A percentile compares a stretch with the other conserved stretches of the same genome.
These are phyloP conservation scores for Pseudotulostoma volvatum DNA, from an alignment of 495 filamentous ascomycete genomes.

Conservation along the genomic window DNA sequence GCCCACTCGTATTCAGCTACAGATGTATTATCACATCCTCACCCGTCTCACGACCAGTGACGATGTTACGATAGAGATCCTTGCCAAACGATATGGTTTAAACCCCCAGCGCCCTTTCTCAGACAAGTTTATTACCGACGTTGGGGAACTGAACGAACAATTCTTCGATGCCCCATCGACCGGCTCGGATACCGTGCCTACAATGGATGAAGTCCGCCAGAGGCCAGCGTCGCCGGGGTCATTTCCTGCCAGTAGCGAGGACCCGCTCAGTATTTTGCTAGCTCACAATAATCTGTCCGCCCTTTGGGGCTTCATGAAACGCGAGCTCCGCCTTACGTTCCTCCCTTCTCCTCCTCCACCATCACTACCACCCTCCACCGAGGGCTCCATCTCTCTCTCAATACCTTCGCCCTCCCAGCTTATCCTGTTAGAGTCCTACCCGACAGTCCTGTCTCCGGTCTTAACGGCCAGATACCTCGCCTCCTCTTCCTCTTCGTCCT, in stretches of 20 bases:
- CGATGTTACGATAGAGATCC: conserved; percentile 44
- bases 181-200: conserved; percentile 16
- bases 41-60: conserved; percentile 50
- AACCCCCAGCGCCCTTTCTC: conserved; percentile 49
- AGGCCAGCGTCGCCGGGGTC: conserved; percentile 3
- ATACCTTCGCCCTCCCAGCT: conserved; percentile 36
- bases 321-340: conserved; percentile 46
- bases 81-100: conserved; percentile 57
- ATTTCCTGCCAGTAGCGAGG: conserved; percentile 19
- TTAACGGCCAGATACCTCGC: conserved; percentile 27
- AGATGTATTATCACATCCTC: conserved; percentile 81
- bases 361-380: conserved; percentile 1
- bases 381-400: conserved; percentile 17
- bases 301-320: conserved; percentile 54
- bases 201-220: conserved; percentile 15
- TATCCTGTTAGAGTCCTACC: conserved; percentile 40
- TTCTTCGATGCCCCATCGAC: conserved; percentile 26
- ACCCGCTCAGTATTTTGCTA: conserved; percentile 38
- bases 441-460: conserved; percentile 28
- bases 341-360: conserved; percentile 26
- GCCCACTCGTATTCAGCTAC: conserved; percentile 69
- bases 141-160: conserved; percentile 50
- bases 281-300: conserved; percentile 39
- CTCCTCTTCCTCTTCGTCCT: conserved; percentile 16
- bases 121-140: conserved; percentile 64